Evolutionary conservation across 352 stramenopile genomes (phyloP), one percentile per base, ranked within the genome.

Genomic region (Phytophthora pini): DNA sequence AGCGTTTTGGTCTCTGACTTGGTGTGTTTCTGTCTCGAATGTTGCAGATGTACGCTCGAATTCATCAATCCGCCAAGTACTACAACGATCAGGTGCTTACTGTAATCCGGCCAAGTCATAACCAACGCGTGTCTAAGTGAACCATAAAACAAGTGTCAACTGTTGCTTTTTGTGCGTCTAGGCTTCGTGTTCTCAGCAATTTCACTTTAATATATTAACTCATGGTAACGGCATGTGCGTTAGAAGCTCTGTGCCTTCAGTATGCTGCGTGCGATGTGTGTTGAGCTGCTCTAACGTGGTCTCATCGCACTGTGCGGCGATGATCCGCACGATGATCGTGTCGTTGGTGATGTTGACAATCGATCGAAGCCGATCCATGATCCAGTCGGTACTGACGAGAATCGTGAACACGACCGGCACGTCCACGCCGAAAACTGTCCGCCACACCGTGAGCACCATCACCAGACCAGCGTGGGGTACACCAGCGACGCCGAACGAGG

Each of bases 311-410:
- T 90, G 80, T 6, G 85, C 73, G n/a, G 81, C 83, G 47, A 94
- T 88, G 61, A 94, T 93, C 5, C 84, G 82, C 22, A 79, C 79
- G 29, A 93, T 73, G 61, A 92, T 90, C 11, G 82, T 88, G 70
- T 93, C 84, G 67, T 90, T 92, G n/a, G 83, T 91, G 68, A 94
- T 86, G 64, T 93, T 94, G 61, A 90, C 79, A 24, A 92, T 66
- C 22, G 84, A 83, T 4, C 81, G 78, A 62, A 90, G 84, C 24
- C 84, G 82, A 64, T 93, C 82, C 39, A 93, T 51, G 54, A 93
- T 77, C 78, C 84, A 92, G 59, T 93, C 83, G 4, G 62, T 76
- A 24, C 81, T 88, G 47, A 93, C 83, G 12, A 93, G 45, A 54
- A 91, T 76, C 9, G 78, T 80, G 56, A 95, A 93, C 9, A 80